phyloP scores from a whole-genome alignment of 78 protist genomes.

The Dictyostelium purpureum region DNA sequence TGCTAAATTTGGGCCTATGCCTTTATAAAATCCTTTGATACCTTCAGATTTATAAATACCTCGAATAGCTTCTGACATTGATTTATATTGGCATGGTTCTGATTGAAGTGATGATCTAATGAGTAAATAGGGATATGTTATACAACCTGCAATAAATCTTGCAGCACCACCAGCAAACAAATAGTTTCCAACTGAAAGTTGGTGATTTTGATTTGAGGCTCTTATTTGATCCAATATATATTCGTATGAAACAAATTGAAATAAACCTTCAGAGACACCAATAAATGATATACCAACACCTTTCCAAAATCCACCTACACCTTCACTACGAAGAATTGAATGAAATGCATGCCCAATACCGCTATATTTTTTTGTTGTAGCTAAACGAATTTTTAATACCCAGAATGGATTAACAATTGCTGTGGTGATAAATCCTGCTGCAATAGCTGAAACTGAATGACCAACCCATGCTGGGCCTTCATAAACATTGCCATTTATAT shows the following conservation, averaged over 20 bases:
- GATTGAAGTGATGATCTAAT: slow-evolving; percentile 56
- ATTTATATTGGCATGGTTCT: slow-evolving; percentile 40
- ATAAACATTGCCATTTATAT: neutral
- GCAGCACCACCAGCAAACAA: slow-evolving; percentile 59
- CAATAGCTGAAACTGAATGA: slow-evolving; percentile 4
- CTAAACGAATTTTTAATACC: slow-evolving; percentile 68
- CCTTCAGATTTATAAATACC: slow-evolving; percentile 54
- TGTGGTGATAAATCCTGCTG: slow-evolving; percentile 17
- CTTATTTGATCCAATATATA: slow-evolving; percentile 24
- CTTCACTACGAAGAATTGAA: slow-evolving; percentile 46
- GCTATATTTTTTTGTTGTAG: slow-evolving; percentile 29
- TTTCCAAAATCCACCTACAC: slow-evolving; percentile 65
- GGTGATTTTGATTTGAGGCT: neutral
- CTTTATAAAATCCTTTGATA: slow-evolving; percentile 43
- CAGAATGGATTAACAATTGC: slow-evolving; percentile 77
- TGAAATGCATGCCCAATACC: slow-evolving; percentile 26
- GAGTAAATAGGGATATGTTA: slow-evolving; percentile 58
- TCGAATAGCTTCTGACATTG: slow-evolving; percentile 25
- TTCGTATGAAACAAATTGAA: slow-evolving; percentile 75
- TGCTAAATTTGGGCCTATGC: slow-evolving; percentile 42
- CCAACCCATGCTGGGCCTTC: slow-evolving; percentile 19
- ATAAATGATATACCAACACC: slow-evolving; percentile 67
- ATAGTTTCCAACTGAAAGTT: neutral
- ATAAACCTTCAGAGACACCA: slow-evolving; percentile 75
- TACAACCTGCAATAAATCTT: slow-evolving; percentile 44